These are phyloP conservation scores for Kuraishia molischiana DNA, from an alignment of 805 yeast genomes.

Conservation along the genomic window DNA sequence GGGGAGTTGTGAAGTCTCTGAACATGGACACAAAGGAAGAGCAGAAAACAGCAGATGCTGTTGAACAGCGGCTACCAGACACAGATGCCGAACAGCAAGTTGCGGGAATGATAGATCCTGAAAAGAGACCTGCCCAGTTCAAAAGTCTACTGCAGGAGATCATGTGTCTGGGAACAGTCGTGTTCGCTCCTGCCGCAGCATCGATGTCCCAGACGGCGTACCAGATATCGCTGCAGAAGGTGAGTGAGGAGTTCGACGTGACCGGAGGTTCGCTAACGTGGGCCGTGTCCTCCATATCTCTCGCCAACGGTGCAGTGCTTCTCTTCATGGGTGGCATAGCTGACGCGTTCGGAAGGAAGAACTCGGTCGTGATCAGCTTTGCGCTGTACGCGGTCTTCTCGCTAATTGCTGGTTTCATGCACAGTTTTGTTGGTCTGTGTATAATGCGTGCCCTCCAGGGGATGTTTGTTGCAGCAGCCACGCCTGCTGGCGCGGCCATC, in stretches of 20 bases:
- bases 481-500: slow-evolving; percentile 33
- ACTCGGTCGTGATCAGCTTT: slow-evolving; percentile 11
- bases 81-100: no score
- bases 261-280: slow-evolving; percentile 27
- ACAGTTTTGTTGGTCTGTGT: slow-evolving; percentile 20
- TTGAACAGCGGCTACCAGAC: no score
- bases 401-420: slow-evolving; percentile 22
- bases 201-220: slow-evolving; percentile 22
- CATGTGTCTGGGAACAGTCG: slow-evolving; percentile 16
- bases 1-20: no score
- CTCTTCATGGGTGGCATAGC: slow-evolving; percentile 27
- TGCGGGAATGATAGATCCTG: not conserved
- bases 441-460: slow-evolving; percentile 30
- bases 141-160: slow-evolving; percentile 19
- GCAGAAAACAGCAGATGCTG: no score
- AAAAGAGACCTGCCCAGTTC: slow-evolving; percentile 19
- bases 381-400: slow-evolving; percentile 13
- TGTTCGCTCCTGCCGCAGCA: slow-evolving; percentile 23
- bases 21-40: no score
- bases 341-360: slow-evolving; percentile 26
- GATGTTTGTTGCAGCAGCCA: slow-evolving; percentile 22
- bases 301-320: slow-evolving; percentile 26
- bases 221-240: slow-evolving; percentile 20
- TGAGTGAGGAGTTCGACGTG: slow-evolving; percentile 20
- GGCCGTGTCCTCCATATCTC: slow-evolving; percentile 24